These are phyloP conservation scores for Sabuloglossum arenarium DNA, from an alignment of 495 filamentous ascomycete species.

Conservation along the genomic window DNA sequence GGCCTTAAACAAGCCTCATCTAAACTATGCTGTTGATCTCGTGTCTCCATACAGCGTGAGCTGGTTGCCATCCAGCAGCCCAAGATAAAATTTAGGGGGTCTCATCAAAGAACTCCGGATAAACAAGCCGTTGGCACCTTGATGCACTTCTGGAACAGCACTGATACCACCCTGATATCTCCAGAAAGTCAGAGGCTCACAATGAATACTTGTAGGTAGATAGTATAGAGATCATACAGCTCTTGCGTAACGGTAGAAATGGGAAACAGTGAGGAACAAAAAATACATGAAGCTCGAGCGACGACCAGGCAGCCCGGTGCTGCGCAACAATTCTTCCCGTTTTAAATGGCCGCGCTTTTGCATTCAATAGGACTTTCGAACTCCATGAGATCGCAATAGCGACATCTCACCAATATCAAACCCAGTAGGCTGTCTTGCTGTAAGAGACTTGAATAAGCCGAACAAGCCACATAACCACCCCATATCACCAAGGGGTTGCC, in stretches of 20 bases:
- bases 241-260: not conserved
- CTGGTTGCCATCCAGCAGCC: not conserved
- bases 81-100: too few species aligned
- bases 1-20: not conserved
- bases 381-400: not conserved
- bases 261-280: not conserved
- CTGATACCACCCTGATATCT: not conserved
- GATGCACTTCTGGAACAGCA: not conserved
- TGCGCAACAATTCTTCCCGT: not conserved
- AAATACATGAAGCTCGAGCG: conserved; percentile 1
- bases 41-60: not conserved
- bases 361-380: not conserved
- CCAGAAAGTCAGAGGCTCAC: not conserved
- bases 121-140: not conserved
- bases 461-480: not conserved
- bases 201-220: not conserved
- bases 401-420: not conserved
- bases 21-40: not conserved
- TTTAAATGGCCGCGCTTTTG: not conserved
- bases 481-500: not conserved
- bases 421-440: not conserved
- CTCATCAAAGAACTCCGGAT: too few species aligned
- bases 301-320: not conserved
- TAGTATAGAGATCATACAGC: not conserved
- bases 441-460: not conserved